Evolutionary conservation across 2,329 filamentous ascomycete species (phyloP).

Genomic region (Fusarium hainanense): DNA sequence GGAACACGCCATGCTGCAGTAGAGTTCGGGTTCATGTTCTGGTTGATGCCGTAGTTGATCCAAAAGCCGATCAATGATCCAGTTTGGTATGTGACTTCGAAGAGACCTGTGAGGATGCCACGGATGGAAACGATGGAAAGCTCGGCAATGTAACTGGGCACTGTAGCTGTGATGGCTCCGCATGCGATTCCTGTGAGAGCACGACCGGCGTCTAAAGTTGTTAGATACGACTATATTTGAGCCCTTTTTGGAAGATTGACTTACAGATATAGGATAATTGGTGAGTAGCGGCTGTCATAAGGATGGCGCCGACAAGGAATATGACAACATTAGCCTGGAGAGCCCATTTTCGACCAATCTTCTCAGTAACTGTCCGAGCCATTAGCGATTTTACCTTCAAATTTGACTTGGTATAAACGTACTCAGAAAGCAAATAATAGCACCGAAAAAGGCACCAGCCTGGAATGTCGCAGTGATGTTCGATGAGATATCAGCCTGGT

Average conservation of each 20-base stretch:
- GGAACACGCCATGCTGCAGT: conserved; percentile 60
- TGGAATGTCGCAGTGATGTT: conserved; percentile 62
- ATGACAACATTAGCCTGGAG: conserved; percentile 58
- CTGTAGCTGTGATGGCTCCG: conserved; percentile 67
- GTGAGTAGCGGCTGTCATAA: conserved; percentile 56
- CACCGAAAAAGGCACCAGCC: conserved; percentile 65
- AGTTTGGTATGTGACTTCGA: conserved; percentile 64
- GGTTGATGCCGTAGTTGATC: conserved; percentile 59
- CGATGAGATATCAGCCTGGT: conserved; percentile 49
- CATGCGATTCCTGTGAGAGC: conserved; percentile 68
- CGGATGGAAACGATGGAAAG: conserved; percentile 68
- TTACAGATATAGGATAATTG: conserved; percentile 58
- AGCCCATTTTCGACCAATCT: conserved; percentile 62
- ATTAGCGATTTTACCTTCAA: background rate
- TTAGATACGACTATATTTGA: background rate
- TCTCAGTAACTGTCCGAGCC: conserved; percentile 54
- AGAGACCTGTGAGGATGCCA: conserved; percentile 67
- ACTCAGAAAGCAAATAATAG: conserved; percentile 59
- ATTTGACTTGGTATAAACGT: background rate
- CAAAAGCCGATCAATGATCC: conserved; percentile 64
- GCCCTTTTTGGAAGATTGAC: background rate
- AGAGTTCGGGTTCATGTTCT: conserved; percentile 50
- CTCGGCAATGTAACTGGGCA: conserved; percentile 73
- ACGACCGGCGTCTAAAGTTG: conserved; percentile 63
- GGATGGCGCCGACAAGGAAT: conserved; percentile 58